phyloP scores from a whole-genome alignment of 495 filamentous ascomycete species.

The Penicillium bialowiezense region DNA sequence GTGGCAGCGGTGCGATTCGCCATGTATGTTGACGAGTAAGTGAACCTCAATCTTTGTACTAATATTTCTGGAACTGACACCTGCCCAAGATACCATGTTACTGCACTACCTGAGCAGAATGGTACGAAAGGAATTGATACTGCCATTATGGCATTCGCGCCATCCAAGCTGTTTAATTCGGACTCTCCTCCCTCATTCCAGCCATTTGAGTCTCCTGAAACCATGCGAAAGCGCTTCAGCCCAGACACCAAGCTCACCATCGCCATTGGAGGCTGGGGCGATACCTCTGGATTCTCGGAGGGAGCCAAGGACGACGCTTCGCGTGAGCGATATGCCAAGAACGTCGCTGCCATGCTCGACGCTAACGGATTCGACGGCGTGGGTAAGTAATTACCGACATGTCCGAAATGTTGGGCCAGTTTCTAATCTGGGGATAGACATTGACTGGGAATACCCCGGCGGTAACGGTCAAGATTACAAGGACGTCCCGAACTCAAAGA shows the following conservation, averaged over 20 bases:
- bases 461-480: slow-evolving; percentile 80
- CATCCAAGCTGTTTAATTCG: slow-evolving; percentile 57
- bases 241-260: slow-evolving; percentile 62
- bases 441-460: slow-evolving; percentile 82
- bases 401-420: no score
- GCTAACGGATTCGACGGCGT: slow-evolving; percentile 61
- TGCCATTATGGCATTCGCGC: slow-evolving; percentile 68
- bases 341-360: slow-evolving; percentile 61
- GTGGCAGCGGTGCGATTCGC: slow-evolving; percentile 29
- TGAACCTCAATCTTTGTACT: no score
- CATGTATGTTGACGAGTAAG: slow-evolving; percentile 44
- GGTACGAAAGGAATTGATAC: slow-evolving; percentile 42
- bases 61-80: no score
- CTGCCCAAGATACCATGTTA: slow-evolving; percentile 27
- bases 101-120: slow-evolving; percentile 23
- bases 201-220: slow-evolving; percentile 59
- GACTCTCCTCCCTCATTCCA: slow-evolving; percentile 41
- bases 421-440: slow-evolving; percentile 46
- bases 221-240: slow-evolving; percentile 56
- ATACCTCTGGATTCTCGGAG: slow-evolving; percentile 58
- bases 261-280: slow-evolving; percentile 74
- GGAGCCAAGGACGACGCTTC: slow-evolving; percentile 53
- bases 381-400: slow-evolving; percentile 15
- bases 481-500: slow-evolving; percentile 57
- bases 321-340: slow-evolving; percentile 58